A percentile compares a stretch with the other conserved stretches of the same genome.
phyloP scores from a whole-genome alignment of 495 filamentous ascomycete genomes.

The Neurospora sp. region DNA sequence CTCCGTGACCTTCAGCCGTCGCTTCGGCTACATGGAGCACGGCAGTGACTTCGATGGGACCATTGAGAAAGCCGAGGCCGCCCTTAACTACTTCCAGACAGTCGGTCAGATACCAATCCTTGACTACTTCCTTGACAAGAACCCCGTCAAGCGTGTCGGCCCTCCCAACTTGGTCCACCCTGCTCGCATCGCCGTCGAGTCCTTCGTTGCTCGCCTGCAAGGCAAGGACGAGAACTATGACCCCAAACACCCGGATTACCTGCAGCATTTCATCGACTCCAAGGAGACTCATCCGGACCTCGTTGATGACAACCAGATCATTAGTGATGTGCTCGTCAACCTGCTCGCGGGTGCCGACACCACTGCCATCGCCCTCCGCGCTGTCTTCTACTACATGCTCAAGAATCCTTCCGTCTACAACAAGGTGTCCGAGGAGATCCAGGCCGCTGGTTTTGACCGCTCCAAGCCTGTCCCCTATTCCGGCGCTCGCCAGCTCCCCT shows the following conservation, averaged over 20 bases:
- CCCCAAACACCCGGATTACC: constrained; percentile 13
- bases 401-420: constrained; percentile 15
- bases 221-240: constrained; percentile 10
- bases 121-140: constrained; percentile 39
- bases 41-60: constrained; percentile 29
- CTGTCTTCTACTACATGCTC: constrained; percentile 24
- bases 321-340: constrained; percentile 22
- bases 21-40: constrained; percentile 29
- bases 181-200: constrained; percentile 6
- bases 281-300: constrained; percentile 13
- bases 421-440: constrained; percentile 17
- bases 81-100: constrained; percentile 32
- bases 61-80: constrained; percentile 28
- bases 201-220: constrained; percentile 5
- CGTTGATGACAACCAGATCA: constrained; percentile 12
- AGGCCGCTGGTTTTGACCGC: background rate
- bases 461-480: constrained; percentile 9
- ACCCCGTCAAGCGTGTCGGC: constrained; percentile 28
- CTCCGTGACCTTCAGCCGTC: constrained; percentile 25
- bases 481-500: constrained; percentile 21
- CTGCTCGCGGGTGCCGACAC: constrained; percentile 35
- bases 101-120: constrained; percentile 38
- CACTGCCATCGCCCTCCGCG: constrained; percentile 26
- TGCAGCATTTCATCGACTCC: constrained; percentile 20
- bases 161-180: constrained; percentile 16